phyloP scores from a whole-genome alignment of 495 filamentous ascomycete genomes.

The Margaritispora aquatica region DNA sequence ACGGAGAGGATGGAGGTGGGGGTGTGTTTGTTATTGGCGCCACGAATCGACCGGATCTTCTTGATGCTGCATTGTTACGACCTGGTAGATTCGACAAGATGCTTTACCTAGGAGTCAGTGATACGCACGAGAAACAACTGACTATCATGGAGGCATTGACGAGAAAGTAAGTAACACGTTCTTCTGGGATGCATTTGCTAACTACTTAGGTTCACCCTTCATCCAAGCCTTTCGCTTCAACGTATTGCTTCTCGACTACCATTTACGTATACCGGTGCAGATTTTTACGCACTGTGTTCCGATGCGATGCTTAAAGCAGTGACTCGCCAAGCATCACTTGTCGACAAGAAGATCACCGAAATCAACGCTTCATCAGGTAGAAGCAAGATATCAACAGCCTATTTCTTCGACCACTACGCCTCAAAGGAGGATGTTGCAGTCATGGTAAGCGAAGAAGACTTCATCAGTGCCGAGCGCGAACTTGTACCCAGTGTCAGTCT shows the following conservation, averaged over 20 bases:
- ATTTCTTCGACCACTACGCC: constrained; percentile 92
- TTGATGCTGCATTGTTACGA: constrained; percentile 85
- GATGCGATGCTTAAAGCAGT: constrained; percentile 99
- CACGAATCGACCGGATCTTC: constrained; percentile 88
- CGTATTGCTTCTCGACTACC: constrained; percentile 72
- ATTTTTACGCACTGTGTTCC: constrained; percentile 93
- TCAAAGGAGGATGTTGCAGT: constrained; percentile 76
- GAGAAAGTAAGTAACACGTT: constrained; percentile 60
- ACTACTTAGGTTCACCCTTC: constrained; percentile 64
- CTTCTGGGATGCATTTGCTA: constrained; percentile 10
- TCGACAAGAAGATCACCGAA: constrained; percentile 75
- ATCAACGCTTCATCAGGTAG: constrained; percentile 37
- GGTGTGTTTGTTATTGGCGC: constrained; percentile 98
- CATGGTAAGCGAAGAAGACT: constrained; percentile 83
- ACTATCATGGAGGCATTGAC: constrained; percentile 93
- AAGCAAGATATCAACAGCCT: constrained; percentile 64
- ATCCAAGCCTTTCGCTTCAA: constrained; percentile 66
- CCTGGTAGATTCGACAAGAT: constrained; percentile 98
- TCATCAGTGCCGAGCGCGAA: constrained; percentile 70
- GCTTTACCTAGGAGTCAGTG: constrained; percentile 92
- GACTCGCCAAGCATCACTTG: constrained; percentile 76
- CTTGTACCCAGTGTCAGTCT: constrained; percentile 89
- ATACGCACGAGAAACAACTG: constrained; percentile 93
- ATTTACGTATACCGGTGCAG: constrained; percentile 95
- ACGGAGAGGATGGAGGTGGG: constrained; percentile 74